A percentile compares a stretch with the other conserved stretches of the same genome.
Evolutionary conservation across 73 alveolate species (phyloP).

Genomic region (Tetrahymena malaccensis): DNA sequence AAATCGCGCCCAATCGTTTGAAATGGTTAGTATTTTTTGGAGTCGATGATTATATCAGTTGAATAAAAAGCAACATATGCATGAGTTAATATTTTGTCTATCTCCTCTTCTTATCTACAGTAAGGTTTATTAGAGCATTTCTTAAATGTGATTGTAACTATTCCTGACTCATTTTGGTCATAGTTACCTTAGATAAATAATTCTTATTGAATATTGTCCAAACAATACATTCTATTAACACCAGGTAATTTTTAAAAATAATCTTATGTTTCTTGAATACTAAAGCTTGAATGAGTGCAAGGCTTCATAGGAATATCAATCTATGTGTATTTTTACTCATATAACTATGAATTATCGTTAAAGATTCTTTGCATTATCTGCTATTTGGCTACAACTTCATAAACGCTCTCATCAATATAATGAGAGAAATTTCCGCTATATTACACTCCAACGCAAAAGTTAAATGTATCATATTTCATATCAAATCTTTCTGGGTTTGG

Average conservation of each 20-base stretch:
- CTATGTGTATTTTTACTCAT: background rate
- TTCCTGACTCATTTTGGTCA: background rate
- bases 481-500: background rate
- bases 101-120: background rate
- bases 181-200: background rate
- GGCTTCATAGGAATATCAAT: background rate
- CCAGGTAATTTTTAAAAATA: background rate
- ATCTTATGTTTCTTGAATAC: background rate
- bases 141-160: background rate
- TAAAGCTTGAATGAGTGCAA: background rate
- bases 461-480: background rate
- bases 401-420: background rate
- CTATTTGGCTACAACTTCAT: background rate
- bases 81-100: background rate
- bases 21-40: background rate
- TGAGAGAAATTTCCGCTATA: background rate
- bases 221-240: background rate
- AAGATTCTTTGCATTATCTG: background rate
- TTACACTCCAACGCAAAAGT: background rate
- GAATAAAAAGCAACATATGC: background rate
- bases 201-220: background rate
- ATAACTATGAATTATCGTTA: background rate
- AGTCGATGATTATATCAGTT: background rate
- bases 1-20: background rate
- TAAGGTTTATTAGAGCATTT: background rate